Percentiles rank a stretch among this genome's conserved stretches.
phyloP scores from a whole-genome alignment of 2,329 filamentous ascomycete genomes.

The Aspergillus texensis region DNA sequence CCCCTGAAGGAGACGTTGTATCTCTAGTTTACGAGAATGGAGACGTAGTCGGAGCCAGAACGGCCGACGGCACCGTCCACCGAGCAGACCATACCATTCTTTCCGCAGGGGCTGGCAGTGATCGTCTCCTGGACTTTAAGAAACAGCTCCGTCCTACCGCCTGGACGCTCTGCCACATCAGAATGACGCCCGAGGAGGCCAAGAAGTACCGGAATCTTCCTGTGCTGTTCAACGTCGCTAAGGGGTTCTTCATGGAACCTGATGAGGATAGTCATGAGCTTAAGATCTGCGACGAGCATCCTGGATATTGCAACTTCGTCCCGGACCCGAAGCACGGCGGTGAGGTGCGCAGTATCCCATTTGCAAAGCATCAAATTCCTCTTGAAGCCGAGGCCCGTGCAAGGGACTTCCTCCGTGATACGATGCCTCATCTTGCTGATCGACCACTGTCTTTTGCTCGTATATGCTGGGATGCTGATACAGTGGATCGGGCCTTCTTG shows the following conservation, averaged over 20 bases:
- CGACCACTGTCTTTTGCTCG: constrained; percentile 54
- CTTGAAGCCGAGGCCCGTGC: constrained; percentile 50
- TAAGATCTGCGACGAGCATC: constrained; percentile 56
- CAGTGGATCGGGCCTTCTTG: constrained; percentile 56
- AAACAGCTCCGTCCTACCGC: constrained; percentile 57
- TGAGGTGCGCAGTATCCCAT: constrained; percentile 41
- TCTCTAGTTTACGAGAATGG: constrained; percentile 42
- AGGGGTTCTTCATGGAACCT: constrained; percentile 55
- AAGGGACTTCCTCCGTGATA: constrained; percentile 53
- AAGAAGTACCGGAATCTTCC: constrained; percentile 52
- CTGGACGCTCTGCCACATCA: constrained; percentile 57
- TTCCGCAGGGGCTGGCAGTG: constrained; percentile 53
- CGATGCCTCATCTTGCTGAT: constrained; percentile 56
- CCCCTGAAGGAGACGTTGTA: constrained; percentile 40
- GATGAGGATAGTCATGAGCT: constrained; percentile 44
- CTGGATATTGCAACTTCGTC: constrained; percentile 57
- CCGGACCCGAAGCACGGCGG: constrained; percentile 25
- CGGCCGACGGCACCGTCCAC: constrained; percentile 46
- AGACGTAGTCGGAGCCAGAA: constrained; percentile 48
- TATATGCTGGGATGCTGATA: constrained; percentile 62
- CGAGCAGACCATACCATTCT: constrained; percentile 51
- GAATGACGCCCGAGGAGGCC: constrained; percentile 50
- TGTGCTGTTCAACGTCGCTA: constrained; percentile 52
- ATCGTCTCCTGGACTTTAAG: constrained; percentile 53
- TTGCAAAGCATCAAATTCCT: constrained; percentile 49